Evolutionary conservation across 768 basidiomycete genomes (phyloP).

Genomic region (Rhizopogon salebrosus): DNA sequence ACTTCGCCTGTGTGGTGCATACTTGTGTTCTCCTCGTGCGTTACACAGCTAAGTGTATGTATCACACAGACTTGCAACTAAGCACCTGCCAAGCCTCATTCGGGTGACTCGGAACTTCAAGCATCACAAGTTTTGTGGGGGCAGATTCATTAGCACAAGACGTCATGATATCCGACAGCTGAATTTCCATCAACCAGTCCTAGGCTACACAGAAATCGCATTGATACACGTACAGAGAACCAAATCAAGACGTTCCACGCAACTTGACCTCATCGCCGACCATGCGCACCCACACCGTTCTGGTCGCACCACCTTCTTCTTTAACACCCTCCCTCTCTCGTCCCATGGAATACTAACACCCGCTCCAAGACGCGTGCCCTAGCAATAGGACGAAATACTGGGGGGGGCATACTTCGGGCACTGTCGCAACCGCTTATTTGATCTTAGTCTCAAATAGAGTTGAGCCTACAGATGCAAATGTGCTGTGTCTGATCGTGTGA

Average conservation of each 20-base stretch:
- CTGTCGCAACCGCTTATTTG: constrained; percentile 90
- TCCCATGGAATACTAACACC: constrained; percentile 90
- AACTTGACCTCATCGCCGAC: constrained; percentile 80
- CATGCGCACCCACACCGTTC: constrained; percentile 50
- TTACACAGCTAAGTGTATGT: no score
- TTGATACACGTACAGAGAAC: neutral
- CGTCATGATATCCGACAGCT: neutral
- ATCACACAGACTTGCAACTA: no score
- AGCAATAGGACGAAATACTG: constrained; percentile 75
- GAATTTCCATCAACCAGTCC: neutral
- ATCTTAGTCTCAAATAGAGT: constrained; percentile 98
- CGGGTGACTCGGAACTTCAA: no score
- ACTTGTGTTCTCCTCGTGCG: no score
- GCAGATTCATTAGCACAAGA: neutral
- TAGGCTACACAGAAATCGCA: constrained; percentile 11
- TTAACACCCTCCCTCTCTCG: constrained; percentile 70
- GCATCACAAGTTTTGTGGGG: neutral
- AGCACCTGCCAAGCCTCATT: no score
- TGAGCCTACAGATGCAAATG: constrained; percentile 92
- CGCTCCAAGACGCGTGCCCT: constrained; percentile 76
- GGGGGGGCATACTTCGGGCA: constrained; percentile 76
- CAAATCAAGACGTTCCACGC: constrained; percentile 10
- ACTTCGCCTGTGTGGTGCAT: no score
- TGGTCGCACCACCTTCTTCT: constrained; percentile 53
- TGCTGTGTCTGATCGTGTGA: constrained; percentile 62